Percentiles rank a stretch among this genome's conserved stretches.
Evolutionary conservation across 345 rosid species (phyloP).

Genomic region (Cochlearia excelsa): DNA sequence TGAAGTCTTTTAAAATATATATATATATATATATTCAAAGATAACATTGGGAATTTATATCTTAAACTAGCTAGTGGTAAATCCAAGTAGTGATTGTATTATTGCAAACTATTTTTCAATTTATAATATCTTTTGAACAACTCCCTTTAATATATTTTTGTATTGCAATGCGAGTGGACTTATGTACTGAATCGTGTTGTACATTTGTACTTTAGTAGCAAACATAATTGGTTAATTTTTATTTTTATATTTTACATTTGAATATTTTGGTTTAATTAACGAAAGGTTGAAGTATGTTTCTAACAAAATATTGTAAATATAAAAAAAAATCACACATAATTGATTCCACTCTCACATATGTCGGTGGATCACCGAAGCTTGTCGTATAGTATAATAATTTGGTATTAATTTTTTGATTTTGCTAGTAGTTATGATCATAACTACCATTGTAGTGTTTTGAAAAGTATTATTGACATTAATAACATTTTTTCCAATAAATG

Average conservation of each 20-base stretch:
- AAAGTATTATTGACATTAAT: slow-evolving; percentile 19
- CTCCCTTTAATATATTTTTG: too few relatives aligned
- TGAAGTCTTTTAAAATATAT: too few relatives aligned
- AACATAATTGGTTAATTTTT: neutral
- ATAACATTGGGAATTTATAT: too few relatives aligned
- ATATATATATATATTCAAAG: too few relatives aligned
- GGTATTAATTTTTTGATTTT: slow-evolving; percentile 25
- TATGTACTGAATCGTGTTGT: slow-evolving; percentile 8
- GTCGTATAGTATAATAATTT: slow-evolving; percentile 1
- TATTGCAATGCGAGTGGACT: too few relatives aligned
- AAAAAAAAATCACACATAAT: neutral
- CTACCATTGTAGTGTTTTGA: slow-evolving; percentile 11
- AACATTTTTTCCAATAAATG: neutral
- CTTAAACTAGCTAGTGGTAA: neutral
- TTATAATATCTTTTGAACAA: too few relatives aligned
- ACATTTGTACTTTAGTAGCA: slow-evolving; percentile 8
- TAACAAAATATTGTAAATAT: neutral
- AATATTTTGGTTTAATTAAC: too few relatives aligned
- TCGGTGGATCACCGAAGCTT: slow-evolving; percentile 22
- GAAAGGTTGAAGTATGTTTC: slow-evolving; percentile 7
- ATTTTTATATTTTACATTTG: slow-evolving; percentile 3
- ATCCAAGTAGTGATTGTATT: too few relatives aligned
- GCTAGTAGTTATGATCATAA: slow-evolving; percentile 15
- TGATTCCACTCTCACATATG: slow-evolving; percentile 2
- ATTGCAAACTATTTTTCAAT: too few relatives aligned